Conservation (phyloP, 2,329 filamentous ascomycete species). For the Cryphonectria carpinicola region DNA sequence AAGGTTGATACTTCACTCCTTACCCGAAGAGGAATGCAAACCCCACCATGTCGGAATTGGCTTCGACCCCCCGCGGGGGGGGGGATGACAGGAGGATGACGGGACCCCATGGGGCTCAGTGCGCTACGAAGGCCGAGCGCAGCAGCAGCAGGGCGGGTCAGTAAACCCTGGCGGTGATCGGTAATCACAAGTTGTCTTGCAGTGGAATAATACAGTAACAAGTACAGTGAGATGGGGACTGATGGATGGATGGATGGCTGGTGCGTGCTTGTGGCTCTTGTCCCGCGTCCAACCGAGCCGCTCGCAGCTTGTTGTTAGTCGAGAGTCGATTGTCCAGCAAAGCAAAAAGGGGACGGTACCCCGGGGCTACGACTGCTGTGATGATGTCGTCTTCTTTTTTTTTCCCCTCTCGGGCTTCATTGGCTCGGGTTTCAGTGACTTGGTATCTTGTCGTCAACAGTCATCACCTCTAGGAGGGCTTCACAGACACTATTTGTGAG, state of each 20-base stretch:
- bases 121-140: not conserved
- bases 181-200: not conserved
- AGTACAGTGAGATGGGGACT: not conserved
- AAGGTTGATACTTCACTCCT: not conserved
- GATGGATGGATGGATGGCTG: not conserved
- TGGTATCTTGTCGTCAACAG: not conserved
- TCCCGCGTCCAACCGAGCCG: constrained; percentile 29
- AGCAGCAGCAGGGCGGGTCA: not conserved
- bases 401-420: not conserved
- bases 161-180: not conserved
- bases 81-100: not conserved
- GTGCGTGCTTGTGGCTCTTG: constrained; percentile 11
- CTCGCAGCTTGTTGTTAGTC: not conserved
- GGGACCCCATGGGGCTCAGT: not conserved
- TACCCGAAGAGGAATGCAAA: not conserved
- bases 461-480: not conserved
- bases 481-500: not conserved
- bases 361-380: not conserved
- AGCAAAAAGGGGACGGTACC: constrained; percentile 15
- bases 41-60: not conserved
- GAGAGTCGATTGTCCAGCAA: not conserved
- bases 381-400: not conserved
- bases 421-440: not conserved
- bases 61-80: not conserved
- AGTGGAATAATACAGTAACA: not conserved